Conservation (phyloP, 2,329 filamentous ascomycete genomes). For the Elsinoe necatrix region DNA sequence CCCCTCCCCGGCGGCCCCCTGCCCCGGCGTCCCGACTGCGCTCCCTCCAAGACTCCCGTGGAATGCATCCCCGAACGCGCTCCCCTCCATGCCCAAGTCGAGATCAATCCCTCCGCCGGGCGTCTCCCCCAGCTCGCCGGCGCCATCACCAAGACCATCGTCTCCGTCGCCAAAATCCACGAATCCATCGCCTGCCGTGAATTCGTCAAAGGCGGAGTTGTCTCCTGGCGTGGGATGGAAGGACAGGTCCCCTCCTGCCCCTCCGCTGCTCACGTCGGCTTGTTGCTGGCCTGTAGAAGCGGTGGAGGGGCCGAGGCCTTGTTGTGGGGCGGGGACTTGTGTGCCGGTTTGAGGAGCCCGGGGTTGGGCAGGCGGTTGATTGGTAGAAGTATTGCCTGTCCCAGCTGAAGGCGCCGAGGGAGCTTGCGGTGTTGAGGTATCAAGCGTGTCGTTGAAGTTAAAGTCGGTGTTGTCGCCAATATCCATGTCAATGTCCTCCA, state of each 20-base stretch:
- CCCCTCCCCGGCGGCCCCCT: neutral
- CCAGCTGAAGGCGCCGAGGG: neutral
- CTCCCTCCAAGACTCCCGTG: slow-evolving; percentile 39
- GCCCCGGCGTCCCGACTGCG: neutral
- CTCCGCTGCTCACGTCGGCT: neutral
- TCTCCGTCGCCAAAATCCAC: slow-evolving; percentile 33
- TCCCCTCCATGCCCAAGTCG: slow-evolving; percentile 65
- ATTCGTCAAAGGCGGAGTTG: slow-evolving; percentile 40
- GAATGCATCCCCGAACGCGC: slow-evolving; percentile 76
- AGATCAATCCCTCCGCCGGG: slow-evolving; percentile 44
- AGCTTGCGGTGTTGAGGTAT: slow-evolving; percentile 1
- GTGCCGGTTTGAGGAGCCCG: neutral
- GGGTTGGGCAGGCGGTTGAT: neutral
- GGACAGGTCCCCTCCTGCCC: slow-evolving; percentile 6
- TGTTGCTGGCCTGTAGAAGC: neutral
- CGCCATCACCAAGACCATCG: slow-evolving; percentile 29
- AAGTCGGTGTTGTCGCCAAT: slow-evolving; percentile 15
- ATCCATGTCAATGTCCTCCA: slow-evolving; percentile 19
- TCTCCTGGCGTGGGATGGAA: slow-evolving; percentile 11
- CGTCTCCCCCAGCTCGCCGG: neutral
- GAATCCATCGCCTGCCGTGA: slow-evolving; percentile 43
- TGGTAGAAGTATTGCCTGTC: neutral
- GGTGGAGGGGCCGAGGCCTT: slow-evolving; percentile 1
- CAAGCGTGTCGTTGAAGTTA: slow-evolving; percentile 13
- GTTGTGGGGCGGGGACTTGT: neutral